Conservation (phyloP, 2,329 filamentous ascomycete genomes). For the Bertia moriformis region DNA sequence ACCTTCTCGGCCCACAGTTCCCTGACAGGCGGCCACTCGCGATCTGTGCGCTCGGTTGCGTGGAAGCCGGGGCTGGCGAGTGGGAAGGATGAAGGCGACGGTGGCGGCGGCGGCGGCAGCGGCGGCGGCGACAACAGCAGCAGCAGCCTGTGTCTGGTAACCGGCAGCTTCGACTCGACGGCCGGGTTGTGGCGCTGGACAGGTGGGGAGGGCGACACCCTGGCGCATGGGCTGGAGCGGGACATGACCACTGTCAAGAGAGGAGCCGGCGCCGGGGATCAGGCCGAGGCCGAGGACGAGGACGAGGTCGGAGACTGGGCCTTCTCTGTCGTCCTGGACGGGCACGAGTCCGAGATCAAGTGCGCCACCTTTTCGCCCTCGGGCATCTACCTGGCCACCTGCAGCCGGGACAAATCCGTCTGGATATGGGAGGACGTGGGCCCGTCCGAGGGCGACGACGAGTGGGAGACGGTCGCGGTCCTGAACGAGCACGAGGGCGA, state of each 20-base stretch:
- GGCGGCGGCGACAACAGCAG: conserved; percentile 26
- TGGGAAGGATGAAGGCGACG: too few relatives aligned
- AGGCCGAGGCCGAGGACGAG: conserved; percentile 15
- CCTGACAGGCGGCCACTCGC: conserved; percentile 76
- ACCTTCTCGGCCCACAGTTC: conserved; percentile 66
- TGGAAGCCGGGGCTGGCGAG: too few relatives aligned
- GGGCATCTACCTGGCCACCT: conserved; percentile 73
- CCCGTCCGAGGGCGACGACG: conserved; percentile 62
- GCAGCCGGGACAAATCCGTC: conserved; percentile 80
- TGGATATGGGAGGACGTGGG: conserved; percentile 97
- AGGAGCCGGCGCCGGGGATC: conserved; percentile 7
- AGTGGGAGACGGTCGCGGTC: conserved; percentile 92
- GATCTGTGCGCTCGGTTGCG: conserved; percentile 69
- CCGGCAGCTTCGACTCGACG: conserved; percentile 84
- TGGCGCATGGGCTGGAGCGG: conserved; percentile 7
- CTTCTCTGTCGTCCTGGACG: conserved; percentile 81
- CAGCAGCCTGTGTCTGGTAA: conserved; percentile 65
- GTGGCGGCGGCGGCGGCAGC: too few relatives aligned
- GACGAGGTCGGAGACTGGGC: conserved; percentile 62
- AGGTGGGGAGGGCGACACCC: conserved; percentile 35
- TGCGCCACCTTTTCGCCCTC: conserved; percentile 59
- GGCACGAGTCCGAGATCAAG: conserved; percentile 90
- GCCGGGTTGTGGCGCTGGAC: conserved; percentile 71
- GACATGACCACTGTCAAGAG: background rate
- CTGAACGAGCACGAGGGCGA: conserved; percentile 89